phyloP scores from a whole-genome alignment of 2,329 filamentous ascomycete genomes.

The Orbilia javanica region DNA sequence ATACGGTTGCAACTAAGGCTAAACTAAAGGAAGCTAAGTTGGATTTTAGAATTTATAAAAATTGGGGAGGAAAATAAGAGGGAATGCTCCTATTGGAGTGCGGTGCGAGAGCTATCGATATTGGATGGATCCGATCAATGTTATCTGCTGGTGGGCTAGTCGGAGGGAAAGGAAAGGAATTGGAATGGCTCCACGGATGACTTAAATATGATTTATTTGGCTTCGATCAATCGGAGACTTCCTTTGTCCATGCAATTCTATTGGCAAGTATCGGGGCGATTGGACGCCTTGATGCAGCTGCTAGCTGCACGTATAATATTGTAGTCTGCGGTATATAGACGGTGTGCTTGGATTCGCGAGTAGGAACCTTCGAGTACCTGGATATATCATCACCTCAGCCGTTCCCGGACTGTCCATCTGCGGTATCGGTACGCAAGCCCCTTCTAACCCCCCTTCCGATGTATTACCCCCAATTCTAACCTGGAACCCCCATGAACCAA shows the following conservation, averaged over 20 bases:
- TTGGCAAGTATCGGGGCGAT: slow-evolving; percentile 24
- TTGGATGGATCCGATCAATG: slow-evolving; percentile 15
- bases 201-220: slow-evolving; percentile 45
- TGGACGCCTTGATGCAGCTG: slow-evolving; percentile 45
- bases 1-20: slow-evolving; percentile 6
- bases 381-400: slow-evolving; percentile 26
- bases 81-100: slow-evolving; percentile 33
- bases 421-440: slow-evolving; percentile 12
- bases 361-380: slow-evolving; percentile 56
- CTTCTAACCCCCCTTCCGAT: not conserved
- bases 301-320: not conserved
- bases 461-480: no score
- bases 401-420: slow-evolving; percentile 16
- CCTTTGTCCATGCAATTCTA: not conserved
- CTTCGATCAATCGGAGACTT: slow-evolving; percentile 54
- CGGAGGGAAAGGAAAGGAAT: slow-evolving; percentile 7
- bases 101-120: slow-evolving; percentile 34
- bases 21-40: slow-evolving; percentile 17
- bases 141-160: slow-evolving; percentile 17
- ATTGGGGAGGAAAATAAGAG: not conserved
- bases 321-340: not conserved
- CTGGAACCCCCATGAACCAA: no score
- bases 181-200: slow-evolving; percentile 35
- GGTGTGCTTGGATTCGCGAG: not conserved
- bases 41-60: not conserved